phyloP scores from a whole-genome alignment of 192 early-diverging fungal species.

The Gaertneriomyces semiglobifer region DNA sequence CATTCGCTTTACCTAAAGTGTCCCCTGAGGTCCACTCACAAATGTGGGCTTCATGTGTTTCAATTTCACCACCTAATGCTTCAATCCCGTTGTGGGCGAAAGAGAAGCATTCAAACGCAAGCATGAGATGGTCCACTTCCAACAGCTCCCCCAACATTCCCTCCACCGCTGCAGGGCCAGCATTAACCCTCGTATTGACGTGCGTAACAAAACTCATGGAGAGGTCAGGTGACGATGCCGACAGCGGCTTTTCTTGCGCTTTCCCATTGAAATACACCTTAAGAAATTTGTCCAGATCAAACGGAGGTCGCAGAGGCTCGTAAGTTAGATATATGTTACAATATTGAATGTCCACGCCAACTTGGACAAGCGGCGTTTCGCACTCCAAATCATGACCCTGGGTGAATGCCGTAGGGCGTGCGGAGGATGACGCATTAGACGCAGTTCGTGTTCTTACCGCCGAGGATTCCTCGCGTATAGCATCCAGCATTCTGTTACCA shows the following conservation, averaged over 20 bases:
- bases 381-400: too few species aligned
- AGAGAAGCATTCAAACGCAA: not conserved
- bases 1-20: too few species aligned
- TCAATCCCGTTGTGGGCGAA: not conserved
- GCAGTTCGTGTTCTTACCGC: too few species aligned
- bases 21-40: too few species aligned
- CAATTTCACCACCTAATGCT: not conserved
- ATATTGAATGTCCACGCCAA: not conserved
- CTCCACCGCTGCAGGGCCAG: constrained; percentile 14
- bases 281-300: constrained; percentile 5
- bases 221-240: constrained; percentile 14
- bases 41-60: not conserved
- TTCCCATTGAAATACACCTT: constrained; percentile 1
- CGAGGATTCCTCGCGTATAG: too few species aligned
- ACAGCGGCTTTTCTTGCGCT: not conserved
- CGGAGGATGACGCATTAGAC: too few species aligned
- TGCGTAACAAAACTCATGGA: constrained; percentile 23
- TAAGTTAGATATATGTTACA: constrained; percentile 7
- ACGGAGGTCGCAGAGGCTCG: not conserved
- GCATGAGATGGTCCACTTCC: constrained; percentile 16
- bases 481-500: not conserved
- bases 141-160: constrained; percentile 8
- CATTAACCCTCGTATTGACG: constrained; percentile 22
- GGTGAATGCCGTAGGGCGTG: too few species aligned
- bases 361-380: too few species aligned